Percentiles rank a stretch among this genome's conserved stretches.
Conservation (phyloP, 106 monocot species). For the Allium sativum region DNA sequence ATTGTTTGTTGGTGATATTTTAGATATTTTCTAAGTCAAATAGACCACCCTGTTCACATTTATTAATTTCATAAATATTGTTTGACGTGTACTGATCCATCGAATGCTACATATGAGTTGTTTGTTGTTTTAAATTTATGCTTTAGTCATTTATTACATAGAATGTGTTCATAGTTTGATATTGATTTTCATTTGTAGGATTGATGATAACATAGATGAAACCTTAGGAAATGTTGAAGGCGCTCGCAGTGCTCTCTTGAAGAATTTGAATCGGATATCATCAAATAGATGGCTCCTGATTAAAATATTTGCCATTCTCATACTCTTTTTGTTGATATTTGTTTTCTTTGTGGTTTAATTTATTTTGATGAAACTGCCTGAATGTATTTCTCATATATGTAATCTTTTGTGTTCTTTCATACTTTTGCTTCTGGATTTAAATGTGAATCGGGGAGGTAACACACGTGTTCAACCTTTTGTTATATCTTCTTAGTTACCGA, state of each 20-base stretch:
- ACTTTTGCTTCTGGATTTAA: background rate
- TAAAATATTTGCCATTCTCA: constrained; percentile 10
- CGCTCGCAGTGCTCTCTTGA: constrained; percentile 19
- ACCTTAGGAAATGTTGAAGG: constrained; percentile 18
- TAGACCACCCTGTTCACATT: too few relatives aligned
- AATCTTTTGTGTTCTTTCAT: background rate
- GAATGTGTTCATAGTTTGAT: background rate
- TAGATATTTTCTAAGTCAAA: too few relatives aligned
- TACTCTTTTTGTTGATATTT: constrained; percentile 7
- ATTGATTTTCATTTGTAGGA: constrained; percentile 10
- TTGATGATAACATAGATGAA: constrained; percentile 30
- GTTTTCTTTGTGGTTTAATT: constrained; percentile 5
- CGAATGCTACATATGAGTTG: too few relatives aligned
- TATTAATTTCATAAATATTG: too few relatives aligned
- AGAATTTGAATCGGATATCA: constrained; percentile 13
- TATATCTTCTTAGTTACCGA: too few relatives aligned
- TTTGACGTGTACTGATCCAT: too few relatives aligned
- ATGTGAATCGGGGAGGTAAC: too few relatives aligned
- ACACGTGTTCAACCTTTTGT: too few relatives aligned
- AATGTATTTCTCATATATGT: background rate
- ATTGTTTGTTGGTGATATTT: too few relatives aligned
- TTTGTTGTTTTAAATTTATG: too few relatives aligned
- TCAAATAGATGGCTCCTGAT: constrained; percentile 9
- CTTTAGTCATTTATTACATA: background rate
- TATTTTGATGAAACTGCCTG: background rate